Base-by-base conservation (phyloP, 2,329 filamentous ascomycete genomes). In the Fusarium devonianum region DNA sequence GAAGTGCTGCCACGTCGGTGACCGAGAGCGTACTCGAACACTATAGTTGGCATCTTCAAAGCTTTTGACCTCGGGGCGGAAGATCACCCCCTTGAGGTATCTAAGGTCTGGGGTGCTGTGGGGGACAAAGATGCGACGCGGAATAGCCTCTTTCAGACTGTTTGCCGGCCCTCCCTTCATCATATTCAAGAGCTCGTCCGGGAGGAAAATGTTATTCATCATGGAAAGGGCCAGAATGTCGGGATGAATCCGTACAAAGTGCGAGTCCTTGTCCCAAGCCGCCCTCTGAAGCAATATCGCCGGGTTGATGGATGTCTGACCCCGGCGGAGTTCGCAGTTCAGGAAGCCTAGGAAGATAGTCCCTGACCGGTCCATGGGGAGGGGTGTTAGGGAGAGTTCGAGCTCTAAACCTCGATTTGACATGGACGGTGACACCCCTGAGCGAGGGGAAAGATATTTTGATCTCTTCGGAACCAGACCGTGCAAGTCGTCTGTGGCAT, bases 221-320 rank as follows among this genome's bases (percentile, higher is more conserved):
- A 64, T 58, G 5, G 53, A 58, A 9, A 67, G 43, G 1, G 52
- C 59, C 3, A 68, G 34, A 8, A 63, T 54, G 2, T 67, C 61
- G 7, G 66, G 59, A 3, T 62, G 51, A 10, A 68, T 64, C 4
- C 66, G 55, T 10, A 67, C 59, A 32, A 68, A 68, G 11, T 63
- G 46, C 1, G 65, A 53, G 6, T 67, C 58, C 32, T 56, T 67
- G 10, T 66, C 60, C 66, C 66, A 67, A 5, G 65, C 53, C 8
- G 60, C 57, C 22, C 59, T 58, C 28, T 68, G 66, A 2, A 68
- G 59, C 6, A 75, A 22, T 3, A 68, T 65, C 1, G 64, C 58
- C 1, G 63, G 61, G 12, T 49, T 63, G 25, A 63, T 56, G 1
- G 61, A 58, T 4, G 49, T 55, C 4, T 64, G 55, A 1, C 60